Conservation (phyloP, 225 moss, liverwort and hornwort genomes). For the Marchantia paleacea region DNA sequence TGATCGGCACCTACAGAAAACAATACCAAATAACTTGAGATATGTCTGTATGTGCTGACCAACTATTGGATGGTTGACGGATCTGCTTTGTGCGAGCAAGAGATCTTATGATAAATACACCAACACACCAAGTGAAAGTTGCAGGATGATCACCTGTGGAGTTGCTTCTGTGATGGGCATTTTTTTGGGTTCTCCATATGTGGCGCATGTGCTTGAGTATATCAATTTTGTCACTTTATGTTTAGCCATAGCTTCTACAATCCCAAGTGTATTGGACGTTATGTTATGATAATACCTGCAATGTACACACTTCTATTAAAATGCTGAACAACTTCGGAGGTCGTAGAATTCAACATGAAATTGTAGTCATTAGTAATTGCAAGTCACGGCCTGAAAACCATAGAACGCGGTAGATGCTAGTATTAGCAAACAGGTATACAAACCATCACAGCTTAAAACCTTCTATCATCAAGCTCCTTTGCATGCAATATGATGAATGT, state of each 20-base stretch:
- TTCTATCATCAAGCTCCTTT: neutral
- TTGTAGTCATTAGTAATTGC: no score
- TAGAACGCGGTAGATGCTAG: no score
- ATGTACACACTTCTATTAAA: neutral
- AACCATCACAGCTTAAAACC: no score
- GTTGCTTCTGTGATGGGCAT: slow-evolving; percentile 78
- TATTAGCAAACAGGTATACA: neutral
- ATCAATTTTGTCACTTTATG: slow-evolving; percentile 60
- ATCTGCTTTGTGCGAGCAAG: neutral
- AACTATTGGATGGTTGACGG: no score
- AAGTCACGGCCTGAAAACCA: no score
- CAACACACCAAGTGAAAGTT: neutral
- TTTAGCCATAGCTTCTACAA: slow-evolving; percentile 65
- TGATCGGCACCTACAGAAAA: slow-evolving; percentile 58
- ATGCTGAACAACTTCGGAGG: no score
- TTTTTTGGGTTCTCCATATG: slow-evolving; percentile 66
- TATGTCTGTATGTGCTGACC: no score
- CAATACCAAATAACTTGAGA: no score
- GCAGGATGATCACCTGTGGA: slow-evolving; percentile 37
- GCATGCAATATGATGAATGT: neutral
- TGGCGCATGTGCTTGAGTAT: slow-evolving; percentile 77
- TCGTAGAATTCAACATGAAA: no score
- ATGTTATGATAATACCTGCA: slow-evolving; percentile 76
- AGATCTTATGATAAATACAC: neutral
- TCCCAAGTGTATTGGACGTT: slow-evolving; percentile 61